These are phyloP conservation scores for Picea glauca DNA, from an alignment of 75 land plant genomes.

Conservation along the genomic window DNA sequence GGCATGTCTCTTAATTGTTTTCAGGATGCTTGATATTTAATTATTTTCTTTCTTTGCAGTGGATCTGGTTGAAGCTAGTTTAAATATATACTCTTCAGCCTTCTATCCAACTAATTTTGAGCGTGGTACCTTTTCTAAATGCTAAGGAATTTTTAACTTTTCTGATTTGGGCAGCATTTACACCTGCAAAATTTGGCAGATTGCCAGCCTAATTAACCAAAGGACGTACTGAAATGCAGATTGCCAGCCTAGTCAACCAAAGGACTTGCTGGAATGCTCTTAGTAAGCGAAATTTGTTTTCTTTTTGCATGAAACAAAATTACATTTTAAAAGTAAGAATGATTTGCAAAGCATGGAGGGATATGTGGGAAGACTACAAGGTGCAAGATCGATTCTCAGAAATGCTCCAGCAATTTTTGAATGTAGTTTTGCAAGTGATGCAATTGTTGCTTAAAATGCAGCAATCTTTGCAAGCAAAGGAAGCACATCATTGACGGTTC, in stretches of 20 bases:
- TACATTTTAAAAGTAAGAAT: background rate
- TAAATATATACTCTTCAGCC: background rate
- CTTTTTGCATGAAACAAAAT: background rate
- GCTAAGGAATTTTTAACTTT: background rate
- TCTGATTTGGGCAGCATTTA: background rate
- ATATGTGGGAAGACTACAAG: too few relatives aligned
- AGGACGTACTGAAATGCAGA: background rate
- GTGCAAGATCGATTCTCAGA: too few relatives aligned
- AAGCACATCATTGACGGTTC: too few relatives aligned
- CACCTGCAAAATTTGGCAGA: background rate
- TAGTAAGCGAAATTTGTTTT: background rate
- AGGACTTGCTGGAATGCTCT: background rate
- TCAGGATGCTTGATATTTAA: background rate
- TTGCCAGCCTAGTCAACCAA: background rate
- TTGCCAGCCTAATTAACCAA: background rate
- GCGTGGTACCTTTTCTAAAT: background rate
- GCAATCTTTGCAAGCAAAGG: too few relatives aligned
- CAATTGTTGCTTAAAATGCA: too few relatives aligned
- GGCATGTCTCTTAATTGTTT: background rate
- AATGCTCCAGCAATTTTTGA: too few relatives aligned
- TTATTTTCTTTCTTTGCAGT: background rate
- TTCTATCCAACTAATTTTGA: background rate
- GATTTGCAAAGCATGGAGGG: background rate
- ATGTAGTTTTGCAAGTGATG: too few relatives aligned
- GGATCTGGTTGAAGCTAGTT: background rate